Conservation (phyloP, 148 eudicot species). For the Vaccinium myrtillus region DNA sequence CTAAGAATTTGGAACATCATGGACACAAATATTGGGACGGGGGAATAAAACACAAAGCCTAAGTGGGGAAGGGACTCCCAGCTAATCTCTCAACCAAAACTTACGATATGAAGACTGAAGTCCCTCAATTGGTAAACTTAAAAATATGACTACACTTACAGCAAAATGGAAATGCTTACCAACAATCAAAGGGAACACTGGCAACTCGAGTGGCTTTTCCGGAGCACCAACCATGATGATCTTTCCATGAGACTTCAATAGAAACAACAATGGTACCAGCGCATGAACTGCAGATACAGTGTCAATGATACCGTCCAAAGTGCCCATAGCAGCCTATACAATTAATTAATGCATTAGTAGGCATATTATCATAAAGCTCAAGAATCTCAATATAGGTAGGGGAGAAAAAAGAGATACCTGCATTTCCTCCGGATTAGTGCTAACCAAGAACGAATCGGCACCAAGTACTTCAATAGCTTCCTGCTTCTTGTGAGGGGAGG, state of each 20-base stretch:
- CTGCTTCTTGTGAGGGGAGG: conserved; percentile 24
- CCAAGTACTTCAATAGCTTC: conserved; percentile 28
- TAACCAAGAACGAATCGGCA: conserved; percentile 28
- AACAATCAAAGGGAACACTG: neutral
- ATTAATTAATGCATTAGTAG: neutral
- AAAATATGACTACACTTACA: neutral
- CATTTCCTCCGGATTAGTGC: conserved; percentile 23
- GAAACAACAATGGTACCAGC: conserved; percentile 15
- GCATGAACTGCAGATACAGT: conserved; percentile 26
- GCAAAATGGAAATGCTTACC: neutral
- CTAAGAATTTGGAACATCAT: neutral
- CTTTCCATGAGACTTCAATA: conserved; percentile 26
- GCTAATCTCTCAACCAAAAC: neutral
- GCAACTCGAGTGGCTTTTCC: neutral
- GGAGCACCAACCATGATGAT: conserved; percentile 25
- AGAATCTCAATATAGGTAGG: neutral
- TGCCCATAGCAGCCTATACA: conserved; percentile 25
- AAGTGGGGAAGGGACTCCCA: neutral
- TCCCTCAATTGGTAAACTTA: neutral
- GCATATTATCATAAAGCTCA: neutral
- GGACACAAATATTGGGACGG: neutral
- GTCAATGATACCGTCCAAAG: conserved; percentile 26
- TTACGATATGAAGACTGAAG: neutral
- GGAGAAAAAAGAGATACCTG: conserved; percentile 11
- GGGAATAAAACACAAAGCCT: neutral